Conservation (phyloP, 2,329 filamentous ascomycete species). For the Ophiognomonia clavigignenti-juglandacearum region DNA sequence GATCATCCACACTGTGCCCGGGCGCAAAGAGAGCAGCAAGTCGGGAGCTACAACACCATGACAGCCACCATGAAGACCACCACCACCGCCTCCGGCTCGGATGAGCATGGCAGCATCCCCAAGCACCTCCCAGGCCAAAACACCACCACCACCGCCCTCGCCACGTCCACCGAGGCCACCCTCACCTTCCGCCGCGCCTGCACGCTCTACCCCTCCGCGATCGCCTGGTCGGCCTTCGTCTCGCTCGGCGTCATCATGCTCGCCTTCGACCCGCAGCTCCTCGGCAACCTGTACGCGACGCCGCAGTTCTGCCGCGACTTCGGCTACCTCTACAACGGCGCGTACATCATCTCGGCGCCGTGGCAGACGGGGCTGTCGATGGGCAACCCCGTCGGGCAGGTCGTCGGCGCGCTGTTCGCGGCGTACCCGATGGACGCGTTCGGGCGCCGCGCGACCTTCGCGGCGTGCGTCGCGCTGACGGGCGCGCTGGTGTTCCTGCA, state of each 20-base stretch:
- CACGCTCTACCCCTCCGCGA: conserved; percentile 39
- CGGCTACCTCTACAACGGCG: conserved; percentile 43
- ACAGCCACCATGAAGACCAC: background rate
- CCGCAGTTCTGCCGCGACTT: conserved; percentile 54
- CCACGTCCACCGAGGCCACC: conserved; percentile 34
- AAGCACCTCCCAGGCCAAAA: conserved; percentile 13
- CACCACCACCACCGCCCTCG: conserved; percentile 17
- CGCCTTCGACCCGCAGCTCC: conserved; percentile 60
- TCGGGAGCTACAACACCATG: background rate
- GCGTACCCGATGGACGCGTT: conserved; percentile 42
- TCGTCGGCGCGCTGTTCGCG: conserved; percentile 47
- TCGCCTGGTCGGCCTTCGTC: conserved; percentile 54
- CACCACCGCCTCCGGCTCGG: conserved; percentile 3
- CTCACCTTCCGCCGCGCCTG: conserved; percentile 35
- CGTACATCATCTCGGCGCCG: conserved; percentile 34
- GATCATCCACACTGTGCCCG: background rate
- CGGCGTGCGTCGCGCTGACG: conserved; percentile 38
- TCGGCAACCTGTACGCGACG: conserved; percentile 57
- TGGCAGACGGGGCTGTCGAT: conserved; percentile 46
- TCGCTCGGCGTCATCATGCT: conserved; percentile 57
- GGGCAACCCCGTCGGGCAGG: conserved; percentile 53
- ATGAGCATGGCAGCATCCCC: background rate
- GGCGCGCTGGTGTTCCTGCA: conserved; percentile 55
- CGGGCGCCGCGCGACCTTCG: conserved; percentile 41
- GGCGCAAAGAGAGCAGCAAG: background rate